Base-by-base conservation (phyloP, 1,284 basidiomycete genomes). In the Irpex sp. region DNA sequence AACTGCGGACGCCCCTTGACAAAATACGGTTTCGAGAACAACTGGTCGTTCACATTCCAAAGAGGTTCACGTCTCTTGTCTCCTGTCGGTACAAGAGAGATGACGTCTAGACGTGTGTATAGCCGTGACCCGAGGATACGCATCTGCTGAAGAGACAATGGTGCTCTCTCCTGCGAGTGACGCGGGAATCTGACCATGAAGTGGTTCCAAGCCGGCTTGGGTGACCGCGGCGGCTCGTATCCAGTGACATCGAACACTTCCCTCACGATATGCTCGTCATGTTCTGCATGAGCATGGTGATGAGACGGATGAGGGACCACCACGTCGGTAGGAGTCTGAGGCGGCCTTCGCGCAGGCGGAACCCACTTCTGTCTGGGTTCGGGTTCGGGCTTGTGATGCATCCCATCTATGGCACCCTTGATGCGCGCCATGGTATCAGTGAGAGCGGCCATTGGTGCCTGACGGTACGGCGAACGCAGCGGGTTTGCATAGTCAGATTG, bases 381-480 rank as follows among this genome's bases (percentile, higher is more conserved):
- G 58, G 68, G 68, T 38, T 69, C 48, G 58, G 60, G 74, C 17
- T 80, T 76, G 61, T 91, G 9, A 44, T 44, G 86, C 84, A 92
- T 91, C 47, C 83, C 84, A 72, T 87, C 84, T 71, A 97, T 77
- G 3, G 89, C 94, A 21, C 92, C 93, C 72, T 92, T 94, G 70
- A 97, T 94, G 36, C 94, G 85, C 5, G 91, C 93, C 83, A 97
- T 91, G 60, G 88, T 87, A 71, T 94, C 90, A 70, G 95, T 90
- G 68, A 96, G 78, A 13, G 91, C 82, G 4, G 90, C 86, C 82
- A 93, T 88, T 15, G 87, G 81, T 51, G 85, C 85, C 68, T 89
- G 91, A 70, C 86, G 87, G 73, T 85, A 85, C 4, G 75, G 64
- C 3, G 73, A 74, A 51, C 59, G 58, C 26, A 63, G 38, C 9